These are phyloP conservation scores for Saccharomyces uvarum DNA, from an alignment of 1,139 yeast genomes.

Conservation along the genomic window DNA sequence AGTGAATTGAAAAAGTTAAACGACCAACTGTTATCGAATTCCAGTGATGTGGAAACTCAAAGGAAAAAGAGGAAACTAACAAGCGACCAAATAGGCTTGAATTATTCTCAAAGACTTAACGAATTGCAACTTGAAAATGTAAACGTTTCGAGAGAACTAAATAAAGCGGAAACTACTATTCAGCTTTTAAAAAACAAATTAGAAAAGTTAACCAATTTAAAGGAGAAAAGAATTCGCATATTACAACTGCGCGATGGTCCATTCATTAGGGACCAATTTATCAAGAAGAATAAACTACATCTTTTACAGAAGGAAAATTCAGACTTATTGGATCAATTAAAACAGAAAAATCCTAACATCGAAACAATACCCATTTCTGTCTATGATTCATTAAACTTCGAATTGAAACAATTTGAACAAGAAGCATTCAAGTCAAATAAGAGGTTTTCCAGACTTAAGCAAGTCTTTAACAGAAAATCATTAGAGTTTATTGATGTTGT, in stretches of 20 bases:
- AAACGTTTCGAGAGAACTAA: conserved; percentile 36
- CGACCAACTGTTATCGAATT: conserved; percentile 24
- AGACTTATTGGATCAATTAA: conserved; percentile 36
- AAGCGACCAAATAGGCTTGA: conserved; percentile 24
- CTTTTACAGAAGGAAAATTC: conserved; percentile 53
- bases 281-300: conserved; percentile 49
- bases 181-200: conserved; percentile 35
- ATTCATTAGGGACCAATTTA: conserved; percentile 51
- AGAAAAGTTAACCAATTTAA: conserved; percentile 29
- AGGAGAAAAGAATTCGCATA: conserved; percentile 42
- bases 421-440: conserved; percentile 50
- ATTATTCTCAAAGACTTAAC: conserved; percentile 34
- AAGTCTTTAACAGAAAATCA: conserved; percentile 64
- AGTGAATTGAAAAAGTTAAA: conserved; percentile 32
- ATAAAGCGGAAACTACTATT: conserved; percentile 35
- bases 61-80: conserved; percentile 27
- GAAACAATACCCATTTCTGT: conserved; percentile 52
- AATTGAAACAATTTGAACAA: conserved; percentile 42
- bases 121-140: conserved; percentile 40
- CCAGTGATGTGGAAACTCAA: conserved; percentile 7
- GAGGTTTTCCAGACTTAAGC: conserved; percentile 51
- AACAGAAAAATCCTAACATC: conserved; percentile 8
- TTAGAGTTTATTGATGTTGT: conserved; percentile 64
- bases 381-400: conserved; percentile 56
- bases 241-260: conserved; percentile 66